Evolutionary conservation across 441 rosid species (phyloP), one percentile per base, ranked within the genome.

Genomic region (Erysimum pusillum): DNA sequence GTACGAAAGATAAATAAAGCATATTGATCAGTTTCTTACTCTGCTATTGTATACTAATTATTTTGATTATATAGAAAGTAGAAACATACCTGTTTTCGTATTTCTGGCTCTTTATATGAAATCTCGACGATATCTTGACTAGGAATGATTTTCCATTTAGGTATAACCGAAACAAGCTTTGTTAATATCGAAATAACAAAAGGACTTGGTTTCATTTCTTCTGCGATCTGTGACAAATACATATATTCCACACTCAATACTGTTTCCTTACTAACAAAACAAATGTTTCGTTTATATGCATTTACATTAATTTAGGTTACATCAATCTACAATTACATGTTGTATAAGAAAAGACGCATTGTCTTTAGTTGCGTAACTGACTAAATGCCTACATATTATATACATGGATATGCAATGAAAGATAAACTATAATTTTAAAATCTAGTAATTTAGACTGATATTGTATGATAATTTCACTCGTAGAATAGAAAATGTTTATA

Each of bases 111-210:
- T 83, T 85, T 95, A 67, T 86, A 88, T 1, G 97, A 93, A 57
- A 62, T 57, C 59, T 93, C 96, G 17, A 91, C 81, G 28, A 93
- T 78, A 61, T 91, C 98, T 61, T 87, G 81, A 4, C 76, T 57
- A 4, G 97, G 98, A 39, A 91, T 80, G 15, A 91, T 82, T 82
- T 72, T 90, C 98, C 98, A 95, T 2, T 91, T 88, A 10, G 99
- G 99, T 60, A 91, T 86, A 44, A 82, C 6, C 9, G 63, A 48
- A 67, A 78, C 68, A 9, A 95, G 90, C 77, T 85, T 86, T 35
- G 66, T 64, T 45, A 95, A 81, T 32, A 86, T 66, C 11, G 28
- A 77, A 32, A 93, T 68, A 48, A 95, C 86, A 9, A 87, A 0
- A 11, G 80, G 81, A 75, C 79, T 82, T 31, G 98, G 99, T 78